Conservation (phyloP, 106 monocot genomes). For the Amphibolis antarctica region DNA sequence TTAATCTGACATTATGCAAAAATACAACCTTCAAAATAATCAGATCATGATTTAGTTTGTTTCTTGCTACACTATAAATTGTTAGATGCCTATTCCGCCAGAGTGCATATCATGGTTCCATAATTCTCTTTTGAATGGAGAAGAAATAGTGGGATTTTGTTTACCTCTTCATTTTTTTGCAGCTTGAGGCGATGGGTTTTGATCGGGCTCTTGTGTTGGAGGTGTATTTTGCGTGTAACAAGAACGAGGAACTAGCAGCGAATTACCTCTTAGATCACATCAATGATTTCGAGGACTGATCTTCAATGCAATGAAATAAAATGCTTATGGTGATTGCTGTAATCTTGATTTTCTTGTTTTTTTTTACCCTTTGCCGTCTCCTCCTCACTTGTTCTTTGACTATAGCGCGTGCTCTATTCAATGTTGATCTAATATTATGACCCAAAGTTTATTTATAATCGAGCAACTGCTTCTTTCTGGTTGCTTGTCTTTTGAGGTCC, state of each 20-base stretch:
- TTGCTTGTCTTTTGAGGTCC: not conserved
- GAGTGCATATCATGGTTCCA: not conserved
- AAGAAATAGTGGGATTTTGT: not conserved
- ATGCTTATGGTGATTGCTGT: not conserved
- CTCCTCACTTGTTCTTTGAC: no score
- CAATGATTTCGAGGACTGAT: conserved; percentile 57
- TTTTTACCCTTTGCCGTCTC: not conserved
- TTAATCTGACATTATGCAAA: no score
- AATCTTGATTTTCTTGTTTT: not conserved
- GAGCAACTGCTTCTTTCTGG: not conserved
- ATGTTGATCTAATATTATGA: not conserved
- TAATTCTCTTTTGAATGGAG: not conserved
- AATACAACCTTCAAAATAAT: no score
- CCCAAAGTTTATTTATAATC: not conserved
- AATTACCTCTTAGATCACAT: conserved; percentile 83
- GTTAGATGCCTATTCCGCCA: not conserved
- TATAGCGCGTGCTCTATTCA: no score
- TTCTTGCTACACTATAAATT: not conserved
- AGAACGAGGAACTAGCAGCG: conserved; percentile 70
- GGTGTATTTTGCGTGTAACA: conserved; percentile 74
- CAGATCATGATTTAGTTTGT: no score
- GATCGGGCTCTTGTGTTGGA: conserved; percentile 51
- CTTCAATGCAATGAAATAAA: not conserved
- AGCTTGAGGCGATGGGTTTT: conserved; percentile 83
- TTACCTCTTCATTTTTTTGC: conserved; percentile 5